Percentiles rank a stretch among this genome's conserved stretches.
These are phyloP conservation scores for Craspedostauros australis DNA, from an alignment of 108 stramenopile species.

Conservation along the genomic window DNA sequence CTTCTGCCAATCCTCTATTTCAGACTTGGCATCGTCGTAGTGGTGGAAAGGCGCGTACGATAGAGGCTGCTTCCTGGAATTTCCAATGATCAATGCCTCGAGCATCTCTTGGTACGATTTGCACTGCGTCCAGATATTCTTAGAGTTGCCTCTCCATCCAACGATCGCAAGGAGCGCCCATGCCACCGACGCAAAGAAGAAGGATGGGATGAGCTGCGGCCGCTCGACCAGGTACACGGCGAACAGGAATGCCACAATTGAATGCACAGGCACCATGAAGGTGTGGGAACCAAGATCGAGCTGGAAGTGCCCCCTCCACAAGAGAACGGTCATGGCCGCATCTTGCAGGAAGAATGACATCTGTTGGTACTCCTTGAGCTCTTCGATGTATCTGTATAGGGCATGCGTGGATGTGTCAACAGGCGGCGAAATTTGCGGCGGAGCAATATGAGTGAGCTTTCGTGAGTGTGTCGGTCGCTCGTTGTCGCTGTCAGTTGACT, in stretches of 20 bases:
- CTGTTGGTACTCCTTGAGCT: conserved; percentile 34
- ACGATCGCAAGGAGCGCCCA: conserved; percentile 39
- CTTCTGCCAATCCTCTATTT: conserved; percentile 36
- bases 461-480: too few species aligned
- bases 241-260: conserved; percentile 42
- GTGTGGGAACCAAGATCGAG: conserved; percentile 14
- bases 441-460: too few species aligned
- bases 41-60: conserved; percentile 41
- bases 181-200: conserved; percentile 42
- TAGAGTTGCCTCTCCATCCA: conserved; percentile 34
- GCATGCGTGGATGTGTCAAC: neutral
- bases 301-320: conserved; percentile 61
- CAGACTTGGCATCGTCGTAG: conserved; percentile 25
- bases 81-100: conserved; percentile 35
- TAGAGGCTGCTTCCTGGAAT: conserved; percentile 17
- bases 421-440: too few species aligned
- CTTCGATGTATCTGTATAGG: conserved; percentile 25
- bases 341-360: conserved; percentile 47
- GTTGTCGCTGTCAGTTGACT: too few species aligned
- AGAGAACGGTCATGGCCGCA: conserved; percentile 42
- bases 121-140: conserved; percentile 50
- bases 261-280: conserved; percentile 47
- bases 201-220: conserved; percentile 54
- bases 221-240: conserved; percentile 49
- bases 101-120: conserved; percentile 35